phyloP scores from a whole-genome alignment of 768 basidiomycete genomes.

The Auriscalpium microsporum region DNA sequence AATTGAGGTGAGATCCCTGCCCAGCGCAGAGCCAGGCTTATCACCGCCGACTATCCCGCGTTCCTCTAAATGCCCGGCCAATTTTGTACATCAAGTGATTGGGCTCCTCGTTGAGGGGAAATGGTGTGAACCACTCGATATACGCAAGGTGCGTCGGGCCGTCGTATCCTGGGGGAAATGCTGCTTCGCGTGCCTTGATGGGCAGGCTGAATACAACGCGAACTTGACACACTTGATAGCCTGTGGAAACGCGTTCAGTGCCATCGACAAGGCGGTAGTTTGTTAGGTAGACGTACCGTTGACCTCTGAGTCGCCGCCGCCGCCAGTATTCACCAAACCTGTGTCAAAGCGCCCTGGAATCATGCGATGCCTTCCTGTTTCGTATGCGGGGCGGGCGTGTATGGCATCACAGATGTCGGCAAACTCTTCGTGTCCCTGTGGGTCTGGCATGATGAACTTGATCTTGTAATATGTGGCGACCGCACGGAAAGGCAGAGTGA shows the following conservation, averaged over 20 bases:
- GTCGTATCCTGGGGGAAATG: background rate
- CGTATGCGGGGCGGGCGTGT: background rate
- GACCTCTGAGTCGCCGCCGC: background rate
- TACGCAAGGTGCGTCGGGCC: background rate
- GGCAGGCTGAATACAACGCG: background rate
- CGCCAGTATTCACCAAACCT: background rate
- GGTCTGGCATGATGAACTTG: background rate
- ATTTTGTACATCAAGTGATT: conserved; percentile 2
- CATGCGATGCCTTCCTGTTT: background rate
- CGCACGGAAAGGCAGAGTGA: background rate
- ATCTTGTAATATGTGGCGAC: background rate
- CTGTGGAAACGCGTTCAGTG: no score
- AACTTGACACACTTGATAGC: conserved; percentile 1
- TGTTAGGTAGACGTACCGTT: background rate
- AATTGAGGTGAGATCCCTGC: no score
- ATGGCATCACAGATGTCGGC: background rate
- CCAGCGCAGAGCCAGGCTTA: no score
- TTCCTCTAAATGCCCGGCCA: no score
- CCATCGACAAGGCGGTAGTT: background rate
- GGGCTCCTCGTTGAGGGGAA: background rate
- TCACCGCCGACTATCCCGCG: no score
- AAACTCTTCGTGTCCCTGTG: background rate
- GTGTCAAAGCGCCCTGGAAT: conserved; percentile 4
- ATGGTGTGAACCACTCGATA: conserved; percentile 3
- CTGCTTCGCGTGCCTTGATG: background rate